phyloP scores from a whole-genome alignment of 306 rosid species.

The Trifolium fragiferum region DNA sequence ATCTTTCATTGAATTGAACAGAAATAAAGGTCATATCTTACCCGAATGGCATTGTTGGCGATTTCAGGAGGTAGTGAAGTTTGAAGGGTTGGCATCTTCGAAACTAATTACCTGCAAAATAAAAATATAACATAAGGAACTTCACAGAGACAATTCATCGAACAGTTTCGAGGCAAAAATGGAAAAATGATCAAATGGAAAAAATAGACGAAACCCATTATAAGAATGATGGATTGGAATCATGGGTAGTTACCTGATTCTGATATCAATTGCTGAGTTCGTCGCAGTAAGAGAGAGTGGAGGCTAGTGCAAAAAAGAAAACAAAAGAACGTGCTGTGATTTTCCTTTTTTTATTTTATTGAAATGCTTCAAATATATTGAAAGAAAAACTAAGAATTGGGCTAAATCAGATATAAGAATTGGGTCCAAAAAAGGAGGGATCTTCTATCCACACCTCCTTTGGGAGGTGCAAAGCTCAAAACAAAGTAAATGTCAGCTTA shows the following conservation, averaged over 20 bases:
- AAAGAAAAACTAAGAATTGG: too few relatives aligned
- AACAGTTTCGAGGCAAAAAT: slow-evolving; percentile 19
- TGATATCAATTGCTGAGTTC: slow-evolving; percentile 5
- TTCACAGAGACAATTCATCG: slow-evolving; percentile 35
- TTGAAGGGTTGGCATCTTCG: slow-evolving; percentile 88
- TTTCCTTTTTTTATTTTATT: too few relatives aligned
- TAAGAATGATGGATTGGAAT: not conserved
- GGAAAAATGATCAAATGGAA: not conserved
- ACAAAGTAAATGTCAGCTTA: too few relatives aligned
- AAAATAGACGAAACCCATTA: not conserved
- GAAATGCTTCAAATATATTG: too few relatives aligned
- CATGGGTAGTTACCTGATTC: slow-evolving; percentile 33
- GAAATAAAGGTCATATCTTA: slow-evolving; percentile 37
- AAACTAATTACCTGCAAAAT: slow-evolving; percentile 33
- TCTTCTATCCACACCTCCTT: too few relatives aligned
- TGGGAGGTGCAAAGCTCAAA: too few relatives aligned
- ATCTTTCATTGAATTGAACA: slow-evolving; percentile 10
- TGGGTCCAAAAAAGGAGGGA: too few relatives aligned
- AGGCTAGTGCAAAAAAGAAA: not conserved
- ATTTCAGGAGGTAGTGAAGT: slow-evolving; percentile 92
- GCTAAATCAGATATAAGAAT: too few relatives aligned
- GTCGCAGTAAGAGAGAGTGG: not conserved
- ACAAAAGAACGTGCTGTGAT: not conserved
- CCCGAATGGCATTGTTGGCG: slow-evolving; percentile 89
- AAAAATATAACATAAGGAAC: not conserved